Evolutionary conservation across 257 asterid genomes (phyloP).

Genomic region (Gentiana dahurica): DNA sequence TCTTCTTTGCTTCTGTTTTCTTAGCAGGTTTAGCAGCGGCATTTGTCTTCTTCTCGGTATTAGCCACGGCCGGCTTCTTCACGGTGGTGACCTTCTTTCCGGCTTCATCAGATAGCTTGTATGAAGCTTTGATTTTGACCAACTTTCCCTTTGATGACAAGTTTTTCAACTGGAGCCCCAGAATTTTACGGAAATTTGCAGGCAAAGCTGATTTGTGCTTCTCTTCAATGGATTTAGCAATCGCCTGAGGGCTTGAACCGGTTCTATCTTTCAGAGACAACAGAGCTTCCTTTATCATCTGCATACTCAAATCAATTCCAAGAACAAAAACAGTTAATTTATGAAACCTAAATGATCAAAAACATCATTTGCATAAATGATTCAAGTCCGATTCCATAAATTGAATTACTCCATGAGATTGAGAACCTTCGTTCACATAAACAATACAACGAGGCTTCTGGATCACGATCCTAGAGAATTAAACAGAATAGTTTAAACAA

Average conservation of each 20-base stretch:
- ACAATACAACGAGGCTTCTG: no score
- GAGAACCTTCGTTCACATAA: no score
- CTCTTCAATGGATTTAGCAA: conserved; percentile 64
- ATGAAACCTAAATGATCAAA: no score
- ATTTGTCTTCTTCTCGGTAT: conserved; percentile 5
- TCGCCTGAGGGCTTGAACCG: conserved; percentile 69
- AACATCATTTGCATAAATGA: no score
- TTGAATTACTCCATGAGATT: no score
- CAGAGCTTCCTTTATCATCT: conserved; percentile 77
- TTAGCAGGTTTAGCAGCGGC: background rate
- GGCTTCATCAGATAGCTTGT: conserved; percentile 38
- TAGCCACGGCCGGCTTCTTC: conserved; percentile 15
- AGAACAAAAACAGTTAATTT: background rate
- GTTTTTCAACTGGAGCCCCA: conserved; percentile 58
- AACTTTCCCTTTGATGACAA: conserved; percentile 53
- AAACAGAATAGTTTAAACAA: no score
- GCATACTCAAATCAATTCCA: background rate
- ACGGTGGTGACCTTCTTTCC: conserved; percentile 20
- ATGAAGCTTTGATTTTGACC: conserved; percentile 58
- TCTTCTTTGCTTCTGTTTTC: conserved; percentile 13
- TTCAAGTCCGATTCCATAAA: no score
- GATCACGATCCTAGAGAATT: no score
- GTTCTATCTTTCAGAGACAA: conserved; percentile 41
- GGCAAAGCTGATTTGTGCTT: conserved; percentile 53
- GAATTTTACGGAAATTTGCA: conserved; percentile 49